phyloP scores from a whole-genome alignment of 2,329 filamentous ascomycete species.

The Neonectria coccinea region DNA sequence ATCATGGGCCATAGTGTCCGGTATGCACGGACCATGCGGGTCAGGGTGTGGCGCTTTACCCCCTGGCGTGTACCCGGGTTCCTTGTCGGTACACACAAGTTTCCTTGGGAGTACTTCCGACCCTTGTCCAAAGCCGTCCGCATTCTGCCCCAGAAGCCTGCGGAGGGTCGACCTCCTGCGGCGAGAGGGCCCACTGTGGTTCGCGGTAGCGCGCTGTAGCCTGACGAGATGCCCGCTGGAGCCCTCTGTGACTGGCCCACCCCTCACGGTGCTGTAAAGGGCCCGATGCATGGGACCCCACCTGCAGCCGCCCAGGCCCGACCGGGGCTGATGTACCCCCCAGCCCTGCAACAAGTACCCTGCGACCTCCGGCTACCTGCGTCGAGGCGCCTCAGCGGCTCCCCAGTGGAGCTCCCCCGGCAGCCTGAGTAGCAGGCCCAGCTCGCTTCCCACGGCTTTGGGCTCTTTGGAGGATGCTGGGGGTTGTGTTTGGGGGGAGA shows the following conservation, averaged over 20 bases:
- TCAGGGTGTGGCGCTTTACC: conserved; percentile 23
- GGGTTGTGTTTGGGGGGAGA: conserved; percentile 11
- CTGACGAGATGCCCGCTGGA: neutral
- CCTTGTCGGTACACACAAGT: conserved; percentile 17
- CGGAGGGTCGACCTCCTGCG: conserved; percentile 7
- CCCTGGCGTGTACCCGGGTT: neutral
- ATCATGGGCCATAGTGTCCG: conserved; percentile 25
- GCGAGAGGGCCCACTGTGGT: neutral
- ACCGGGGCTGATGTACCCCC: conserved; percentile 31
- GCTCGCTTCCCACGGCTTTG: conserved; percentile 34
- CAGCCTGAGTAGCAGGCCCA: conserved; percentile 30
- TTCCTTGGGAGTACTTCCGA: conserved; percentile 20
- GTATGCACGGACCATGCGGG: conserved; percentile 33
- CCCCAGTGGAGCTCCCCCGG: conserved; percentile 23
- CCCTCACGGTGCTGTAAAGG: conserved; percentile 26
- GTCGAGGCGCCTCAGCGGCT: conserved; percentile 8
- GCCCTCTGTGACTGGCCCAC: conserved; percentile 1
- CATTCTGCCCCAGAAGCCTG: conserved; percentile 15
- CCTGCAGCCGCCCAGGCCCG: conserved; percentile 21
- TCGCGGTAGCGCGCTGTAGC: neutral
- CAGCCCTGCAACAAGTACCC: conserved; percentile 39
- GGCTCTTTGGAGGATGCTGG: conserved; percentile 18
- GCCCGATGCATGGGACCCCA: conserved; percentile 28
- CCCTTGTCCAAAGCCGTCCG: conserved; percentile 23
- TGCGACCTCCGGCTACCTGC: conserved; percentile 27